Evolutionary conservation across 176 grass and related monocot genomes (phyloP), one percentile per base, ranked within the genome.

Genomic region (Triticum dicoccoides): DNA sequence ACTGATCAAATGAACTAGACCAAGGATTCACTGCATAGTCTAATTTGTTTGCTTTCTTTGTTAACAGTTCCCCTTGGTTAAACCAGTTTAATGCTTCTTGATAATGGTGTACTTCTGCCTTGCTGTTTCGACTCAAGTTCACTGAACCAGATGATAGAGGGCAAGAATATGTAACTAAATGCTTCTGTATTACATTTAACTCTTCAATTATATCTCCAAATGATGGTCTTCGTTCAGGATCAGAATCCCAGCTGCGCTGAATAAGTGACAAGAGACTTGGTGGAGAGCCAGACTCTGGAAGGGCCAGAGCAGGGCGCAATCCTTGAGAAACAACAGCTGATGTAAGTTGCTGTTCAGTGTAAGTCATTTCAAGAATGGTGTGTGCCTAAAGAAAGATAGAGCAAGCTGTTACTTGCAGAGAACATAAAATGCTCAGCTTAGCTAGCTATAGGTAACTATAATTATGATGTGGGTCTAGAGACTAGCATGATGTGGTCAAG

Each of bases 341-440:
- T 86, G 85, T 94, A 77, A 96, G 88, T 87, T 96, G 93, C 84
- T 98, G 97, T 87, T 98, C 97, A 1, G 94, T 98, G 67, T 94
- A 98, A 56, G 90, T 96, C 97, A 98, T 98, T 90, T 98, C 97
- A 90, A 98, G 94, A 84, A 96, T 73, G 6, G 97, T 98, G 87
- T 98, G 97, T 75, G 97, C 97, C 94, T 98, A 86, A 42, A 82
- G 42, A 89, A 93, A 86, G 49, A 84, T 76, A 51, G 61, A 9
- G 25, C 24, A 41, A 75, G 76, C 42, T 61, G 21, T 71, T 77
- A 87, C 59, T 84, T 80, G 11, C 24, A 78, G 29, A 47, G 11
- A 69, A 84, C 45, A 69, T 58, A 69, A 18, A 78, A 78, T 34
- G 23, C 56, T 62, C 38, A 84, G 45, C 73, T 25, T 61, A 83